phyloP scores from a whole-genome alignment of 495 filamentous ascomycete species.

The Penicillium riverlandense region DNA sequence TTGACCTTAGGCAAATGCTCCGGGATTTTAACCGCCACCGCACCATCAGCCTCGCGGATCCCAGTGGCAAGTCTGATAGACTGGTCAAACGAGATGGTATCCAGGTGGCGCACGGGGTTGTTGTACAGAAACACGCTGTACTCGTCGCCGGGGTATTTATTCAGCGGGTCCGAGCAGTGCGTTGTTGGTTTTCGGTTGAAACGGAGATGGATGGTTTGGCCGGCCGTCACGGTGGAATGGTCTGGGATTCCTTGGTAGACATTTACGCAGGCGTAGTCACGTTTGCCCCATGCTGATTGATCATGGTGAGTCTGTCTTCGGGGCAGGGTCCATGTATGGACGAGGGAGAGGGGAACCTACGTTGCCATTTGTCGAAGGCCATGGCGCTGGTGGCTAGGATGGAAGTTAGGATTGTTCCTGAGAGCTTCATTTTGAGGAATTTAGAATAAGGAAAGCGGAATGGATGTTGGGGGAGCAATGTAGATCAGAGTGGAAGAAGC shows the following conservation, averaged over 20 bases:
- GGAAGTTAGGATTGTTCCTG: conserved; percentile 17
- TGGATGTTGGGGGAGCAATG: not conserved
- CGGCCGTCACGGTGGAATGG: conserved; percentile 20
- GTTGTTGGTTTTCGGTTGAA: conserved; percentile 26
- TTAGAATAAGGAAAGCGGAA: not conserved
- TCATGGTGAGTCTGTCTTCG: not conserved
- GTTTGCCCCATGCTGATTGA: conserved; percentile 29
- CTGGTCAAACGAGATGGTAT: conserved; percentile 16
- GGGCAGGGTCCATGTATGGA: not conserved
- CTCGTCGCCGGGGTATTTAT: conserved; percentile 13
- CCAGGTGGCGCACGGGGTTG: conserved; percentile 23
- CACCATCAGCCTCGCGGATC: conserved; percentile 12
- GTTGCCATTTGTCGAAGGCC: conserved; percentile 29
- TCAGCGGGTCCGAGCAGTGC: conserved; percentile 16
- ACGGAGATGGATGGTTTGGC: conserved; percentile 17
- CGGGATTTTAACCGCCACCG: conserved; percentile 22
- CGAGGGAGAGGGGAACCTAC: conserved; percentile 12
- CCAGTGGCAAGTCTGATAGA: conserved; percentile 15
- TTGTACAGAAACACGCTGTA: conserved; percentile 33
- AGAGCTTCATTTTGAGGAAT: conserved; percentile 26
- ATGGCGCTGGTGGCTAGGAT: conserved; percentile 22
- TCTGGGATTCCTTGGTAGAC: conserved; percentile 31
- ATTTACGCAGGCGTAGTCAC: conserved; percentile 33
- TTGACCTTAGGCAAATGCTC: conserved; percentile 20
- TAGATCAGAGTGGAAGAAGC: too few species aligned